phyloP scores from a whole-genome alignment of 768 basidiomycete genomes.

The Lentinula detonsa region DNA sequence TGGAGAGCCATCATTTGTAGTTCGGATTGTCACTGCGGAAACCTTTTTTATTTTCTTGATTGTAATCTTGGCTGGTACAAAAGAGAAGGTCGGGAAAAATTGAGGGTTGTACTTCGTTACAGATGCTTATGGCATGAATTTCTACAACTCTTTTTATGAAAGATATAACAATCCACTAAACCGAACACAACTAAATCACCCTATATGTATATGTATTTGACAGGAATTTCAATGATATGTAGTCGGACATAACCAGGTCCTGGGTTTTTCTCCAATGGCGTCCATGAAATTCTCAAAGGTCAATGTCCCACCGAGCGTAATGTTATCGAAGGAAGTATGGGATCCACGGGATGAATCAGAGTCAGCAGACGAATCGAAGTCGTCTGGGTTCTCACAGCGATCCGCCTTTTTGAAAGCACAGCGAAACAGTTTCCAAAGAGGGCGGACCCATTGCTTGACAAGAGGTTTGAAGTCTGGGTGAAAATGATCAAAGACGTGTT shows the following conservation, averaged over 20 bases:
- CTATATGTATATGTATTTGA: too few species aligned
- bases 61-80: too few species aligned
- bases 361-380: not conserved
- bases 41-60: too few species aligned
- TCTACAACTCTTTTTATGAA: too few species aligned
- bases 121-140: too few species aligned
- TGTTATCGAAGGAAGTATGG: not conserved
- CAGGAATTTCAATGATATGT: too few species aligned
- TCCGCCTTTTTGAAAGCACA: not conserved
- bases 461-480: not conserved
- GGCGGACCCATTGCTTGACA: not conserved
- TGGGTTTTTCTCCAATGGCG: not conserved
- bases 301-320: not conserved
- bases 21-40: too few species aligned
- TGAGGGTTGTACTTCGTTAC: too few species aligned
- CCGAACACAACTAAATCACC: too few species aligned
- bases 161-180: too few species aligned
- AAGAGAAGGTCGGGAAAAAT: too few species aligned
- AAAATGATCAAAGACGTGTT: not conserved
- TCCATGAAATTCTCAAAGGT: conserved; percentile 1
- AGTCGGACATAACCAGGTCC: not conserved
- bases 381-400: not conserved
- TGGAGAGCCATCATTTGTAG: too few species aligned
- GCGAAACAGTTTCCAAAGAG: not conserved
- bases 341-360: not conserved